Base-by-base conservation (phyloP, 352 stramenopile species). In the Globisporangium paroecandrum region DNA sequence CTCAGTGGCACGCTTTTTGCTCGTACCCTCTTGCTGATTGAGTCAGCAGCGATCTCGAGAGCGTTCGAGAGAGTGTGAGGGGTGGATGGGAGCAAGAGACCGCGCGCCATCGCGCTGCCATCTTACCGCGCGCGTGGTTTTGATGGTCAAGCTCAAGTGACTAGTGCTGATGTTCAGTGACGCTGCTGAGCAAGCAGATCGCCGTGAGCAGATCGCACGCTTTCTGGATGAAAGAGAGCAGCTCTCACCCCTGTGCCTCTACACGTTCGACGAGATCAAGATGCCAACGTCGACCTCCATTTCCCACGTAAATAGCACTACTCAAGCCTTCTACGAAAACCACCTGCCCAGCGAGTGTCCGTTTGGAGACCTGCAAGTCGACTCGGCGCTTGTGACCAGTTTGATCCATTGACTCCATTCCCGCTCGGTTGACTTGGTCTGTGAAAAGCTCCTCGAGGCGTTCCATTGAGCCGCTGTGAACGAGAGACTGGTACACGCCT, bases 301-400 rank as follows among this genome's bases (percentile, higher is more conserved):
- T 25, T 1, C 13, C 1, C 13, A 13, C 25, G 1, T 13, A 53
- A 67, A 12, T 20, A 66, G 3, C 38, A 60, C 0, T 12, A 67
- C 34, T 2, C 54, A 59, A 27, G 24, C 13, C 27, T 38, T 55
- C n/a, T 76, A 78, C 53, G 61, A 72, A 53, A 70, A 77, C 10
- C 72, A 73, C 32, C 24, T 76, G 2, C 65, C 67, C 3, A 24
- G 12, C 1, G 53, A 58, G 2, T 93, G 84, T 70, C 84, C 82
- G 22, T 93, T 93, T 64, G 82, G 84, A 6, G 70, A 81, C n/a
- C 75, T 93, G 7, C 70, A 85, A 29, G 76, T 85, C 58, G 76
- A 90, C 29, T 47, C 66, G 4, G 64, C 77, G 15, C 58, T 93
- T 2, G 38, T 43, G 10, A 43, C 36, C 10, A 43, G 36, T 15